A percentile compares a stretch with the other conserved stretches of the same genome.
These are phyloP conservation scores for Gigaspora rosea DNA, from an alignment of 192 early-diverging fungal species.

Conservation along the genomic window DNA sequence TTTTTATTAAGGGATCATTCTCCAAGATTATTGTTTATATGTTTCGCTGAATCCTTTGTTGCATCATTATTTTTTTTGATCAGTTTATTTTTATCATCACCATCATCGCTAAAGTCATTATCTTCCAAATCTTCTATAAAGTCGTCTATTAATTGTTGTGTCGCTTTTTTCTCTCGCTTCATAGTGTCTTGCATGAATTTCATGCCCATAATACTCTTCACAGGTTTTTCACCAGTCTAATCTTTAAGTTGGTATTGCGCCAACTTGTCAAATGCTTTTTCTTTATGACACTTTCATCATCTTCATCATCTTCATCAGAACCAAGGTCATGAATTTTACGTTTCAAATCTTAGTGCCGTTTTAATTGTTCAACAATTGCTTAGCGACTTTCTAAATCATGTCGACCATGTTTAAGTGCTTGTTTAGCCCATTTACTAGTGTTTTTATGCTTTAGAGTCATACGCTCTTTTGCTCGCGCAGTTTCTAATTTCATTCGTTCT, in stretches of 20 bases:
- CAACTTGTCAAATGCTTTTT: constrained; percentile 52
- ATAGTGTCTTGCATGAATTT: constrained; percentile 96
- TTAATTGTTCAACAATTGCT: constrained; percentile 84
- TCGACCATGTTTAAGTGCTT: constrained; percentile 65
- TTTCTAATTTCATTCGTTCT: constrained; percentile 69
- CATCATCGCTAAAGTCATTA: constrained; percentile 36
- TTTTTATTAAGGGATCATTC: constrained; percentile 55
- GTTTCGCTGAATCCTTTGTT: constrained; percentile 36
- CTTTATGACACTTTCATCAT: constrained; percentile 47
- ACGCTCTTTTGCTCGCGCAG: constrained; percentile 85
- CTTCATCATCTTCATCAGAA: constrained; percentile 57
- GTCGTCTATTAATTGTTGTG: constrained; percentile 44
- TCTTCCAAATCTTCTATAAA: constrained; percentile 54
- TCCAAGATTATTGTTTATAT: constrained; percentile 55
- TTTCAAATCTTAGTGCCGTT: constrained; percentile 73
- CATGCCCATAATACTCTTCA: constrained; percentile 90
- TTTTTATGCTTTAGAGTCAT: constrained; percentile 94
- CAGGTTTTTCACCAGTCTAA: constrained; percentile 46
- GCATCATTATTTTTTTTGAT: constrained; percentile 24
- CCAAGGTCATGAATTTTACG: constrained; percentile 77
- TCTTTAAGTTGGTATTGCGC: constrained; percentile 53
- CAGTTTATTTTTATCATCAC: constrained; percentile 38
- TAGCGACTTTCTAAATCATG: constrained; percentile 66
- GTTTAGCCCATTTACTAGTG: constrained; percentile 95
- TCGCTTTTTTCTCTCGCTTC: constrained; percentile 56